phyloP scores from a whole-genome alignment of 805 yeast species.

The Saturnispora bothae region DNA sequence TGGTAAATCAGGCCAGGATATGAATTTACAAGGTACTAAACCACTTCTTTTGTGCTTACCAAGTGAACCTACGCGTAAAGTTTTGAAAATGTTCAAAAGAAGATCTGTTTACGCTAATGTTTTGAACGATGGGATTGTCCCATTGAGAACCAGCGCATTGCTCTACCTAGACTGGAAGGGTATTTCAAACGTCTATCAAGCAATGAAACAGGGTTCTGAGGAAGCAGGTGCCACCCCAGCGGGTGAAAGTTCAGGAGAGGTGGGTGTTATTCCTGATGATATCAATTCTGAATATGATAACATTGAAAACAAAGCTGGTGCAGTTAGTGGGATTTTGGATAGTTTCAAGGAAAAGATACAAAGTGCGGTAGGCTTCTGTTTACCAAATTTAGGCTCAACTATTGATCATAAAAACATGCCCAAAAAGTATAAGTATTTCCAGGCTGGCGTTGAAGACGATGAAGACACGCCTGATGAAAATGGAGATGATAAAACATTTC shows the following conservation, averaged over 20 bases:
- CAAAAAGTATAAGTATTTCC: conserved; percentile 22
- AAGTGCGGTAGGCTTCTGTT: conserved; percentile 35
- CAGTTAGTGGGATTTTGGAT: conserved; percentile 6
- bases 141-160: conserved; percentile 80
- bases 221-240: too few relatives aligned
- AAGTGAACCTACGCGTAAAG: conserved; percentile 55
- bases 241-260: background rate
- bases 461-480: conserved; percentile 12
- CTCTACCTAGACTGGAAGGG: conserved; percentile 82
- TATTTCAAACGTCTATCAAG: conserved; percentile 36
- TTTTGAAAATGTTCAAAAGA: conserved; percentile 51
- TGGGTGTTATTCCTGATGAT: conserved; percentile 25
- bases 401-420: conserved; percentile 15
- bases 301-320: conserved; percentile 2
- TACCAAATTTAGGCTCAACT: conserved; percentile 25
- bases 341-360: conserved; percentile 25
- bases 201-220: conserved; percentile 11
- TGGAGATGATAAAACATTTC: conserved; percentile 7
- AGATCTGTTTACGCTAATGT: conserved; percentile 86
- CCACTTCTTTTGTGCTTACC: conserved; percentile 74
- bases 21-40: conserved; percentile 48
- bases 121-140: conserved; percentile 91
- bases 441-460: conserved; percentile 13
- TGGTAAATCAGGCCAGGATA: conserved; percentile 89
- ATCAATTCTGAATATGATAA: conserved; percentile 9